Evolutionary conservation across 2,329 filamentous ascomycete species (phyloP).

Genomic region (Fusarium tuaranense): DNA sequence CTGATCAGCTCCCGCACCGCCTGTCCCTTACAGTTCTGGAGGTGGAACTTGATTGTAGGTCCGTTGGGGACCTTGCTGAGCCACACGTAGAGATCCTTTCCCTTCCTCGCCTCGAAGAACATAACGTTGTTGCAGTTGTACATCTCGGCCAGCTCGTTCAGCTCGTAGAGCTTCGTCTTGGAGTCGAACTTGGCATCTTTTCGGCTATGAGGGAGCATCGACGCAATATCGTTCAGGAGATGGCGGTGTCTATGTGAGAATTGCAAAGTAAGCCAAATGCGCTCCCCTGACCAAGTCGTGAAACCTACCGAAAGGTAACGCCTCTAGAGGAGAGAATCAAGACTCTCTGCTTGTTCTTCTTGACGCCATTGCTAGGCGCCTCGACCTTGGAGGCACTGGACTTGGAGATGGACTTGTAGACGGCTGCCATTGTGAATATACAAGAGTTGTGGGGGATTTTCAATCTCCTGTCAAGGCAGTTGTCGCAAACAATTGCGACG

Average conservation of each 20-base stretch:
- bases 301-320: slow-evolving; percentile 81
- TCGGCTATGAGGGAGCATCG: slow-evolving; percentile 89
- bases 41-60: slow-evolving; percentile 74
- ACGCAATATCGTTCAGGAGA: slow-evolving; percentile 87
- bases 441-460: slow-evolving; percentile 18
- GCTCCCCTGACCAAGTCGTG: background rate
- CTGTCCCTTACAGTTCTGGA: slow-evolving; percentile 74
- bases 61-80: slow-evolving; percentile 86
- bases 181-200: slow-evolving; percentile 98
- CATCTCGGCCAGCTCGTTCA: slow-evolving; percentile 80
- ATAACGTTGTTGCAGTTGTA: slow-evolving; percentile 96
- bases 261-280: slow-evolving; percentile 31
- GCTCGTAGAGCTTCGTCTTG: slow-evolving; percentile 86
- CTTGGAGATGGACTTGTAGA: slow-evolving; percentile 81
- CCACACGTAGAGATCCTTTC: slow-evolving; percentile 95
- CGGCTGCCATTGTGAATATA: slow-evolving; percentile 67
- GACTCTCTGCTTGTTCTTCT: slow-evolving; percentile 80
- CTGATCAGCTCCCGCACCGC: background rate
- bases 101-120: slow-evolving; percentile 96
- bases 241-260: slow-evolving; percentile 80
- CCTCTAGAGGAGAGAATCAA: slow-evolving; percentile 93
- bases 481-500: slow-evolving; percentile 35
- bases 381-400: slow-evolving; percentile 62
- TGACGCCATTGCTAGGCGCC: slow-evolving; percentile 60
- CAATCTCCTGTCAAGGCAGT: slow-evolving; percentile 13